These are phyloP conservation scores for Ophiostoma australiae DNA, from an alignment of 2,329 filamentous ascomycete genomes.

Conservation along the genomic window DNA sequence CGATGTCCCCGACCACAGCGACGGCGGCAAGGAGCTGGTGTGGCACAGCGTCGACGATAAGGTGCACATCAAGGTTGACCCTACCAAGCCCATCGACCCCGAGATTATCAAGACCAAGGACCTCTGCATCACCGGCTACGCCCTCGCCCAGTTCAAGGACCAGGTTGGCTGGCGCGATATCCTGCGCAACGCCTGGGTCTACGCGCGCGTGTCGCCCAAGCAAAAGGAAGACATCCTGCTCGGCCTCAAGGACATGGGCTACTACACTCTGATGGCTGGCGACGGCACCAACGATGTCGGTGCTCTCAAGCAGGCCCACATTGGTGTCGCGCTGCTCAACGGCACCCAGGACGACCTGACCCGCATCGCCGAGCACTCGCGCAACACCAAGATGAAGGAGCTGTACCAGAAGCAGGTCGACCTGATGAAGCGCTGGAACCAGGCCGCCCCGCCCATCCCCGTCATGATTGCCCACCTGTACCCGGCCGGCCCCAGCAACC, in stretches of 20 bases:
- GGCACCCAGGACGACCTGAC: slow-evolving; percentile 86
- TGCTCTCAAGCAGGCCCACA: slow-evolving; percentile 94
- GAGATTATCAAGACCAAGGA: slow-evolving; percentile 82
- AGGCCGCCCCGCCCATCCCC: slow-evolving; percentile 88
- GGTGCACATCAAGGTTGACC: slow-evolving; percentile 77
- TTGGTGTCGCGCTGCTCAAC: slow-evolving; percentile 93
- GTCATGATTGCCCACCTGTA: slow-evolving; percentile 88
- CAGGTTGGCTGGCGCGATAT: slow-evolving; percentile 71
- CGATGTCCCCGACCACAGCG: slow-evolving; percentile 87
- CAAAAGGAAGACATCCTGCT: slow-evolving; percentile 99
- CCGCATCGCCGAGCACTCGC: slow-evolving; percentile 86
- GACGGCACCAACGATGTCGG: slow-evolving; percentile 98
- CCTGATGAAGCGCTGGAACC: slow-evolving; percentile 93
- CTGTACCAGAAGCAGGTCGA: slow-evolving; percentile 93
- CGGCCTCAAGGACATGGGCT: slow-evolving; percentile 91
- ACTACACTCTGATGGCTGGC: slow-evolving; percentile 97
- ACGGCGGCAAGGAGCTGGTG: slow-evolving; percentile 70
- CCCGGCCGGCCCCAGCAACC: slow-evolving; percentile 83
- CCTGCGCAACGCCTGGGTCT: slow-evolving; percentile 90
- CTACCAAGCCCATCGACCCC: slow-evolving; percentile 70
- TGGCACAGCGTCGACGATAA: slow-evolving; percentile 96
- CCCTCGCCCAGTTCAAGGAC: slow-evolving; percentile 79
- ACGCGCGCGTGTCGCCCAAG: slow-evolving; percentile 95
- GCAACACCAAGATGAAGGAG: slow-evolving; percentile 97
- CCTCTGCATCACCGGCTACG: slow-evolving; percentile 92